Conservation (phyloP, 2,329 filamentous ascomycete species). For the Neopestalotiopsis rosae region DNA sequence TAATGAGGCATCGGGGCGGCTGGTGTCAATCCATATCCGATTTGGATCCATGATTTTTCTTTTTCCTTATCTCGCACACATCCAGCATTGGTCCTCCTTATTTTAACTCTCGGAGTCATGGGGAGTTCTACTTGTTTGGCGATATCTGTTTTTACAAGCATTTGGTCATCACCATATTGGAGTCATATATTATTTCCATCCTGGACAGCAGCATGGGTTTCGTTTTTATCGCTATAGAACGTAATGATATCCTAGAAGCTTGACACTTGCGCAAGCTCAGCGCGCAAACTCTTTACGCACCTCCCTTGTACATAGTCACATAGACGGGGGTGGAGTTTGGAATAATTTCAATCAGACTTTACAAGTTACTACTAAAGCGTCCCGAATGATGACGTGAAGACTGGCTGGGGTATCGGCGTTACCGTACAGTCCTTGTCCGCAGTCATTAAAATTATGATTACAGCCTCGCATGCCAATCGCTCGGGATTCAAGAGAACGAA, state of each 20-base stretch:
- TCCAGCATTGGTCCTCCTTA: background rate
- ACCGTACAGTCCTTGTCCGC: no score
- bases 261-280: background rate
- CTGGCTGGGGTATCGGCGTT: no score
- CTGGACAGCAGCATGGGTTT: background rate
- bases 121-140: background rate
- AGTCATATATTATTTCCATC: background rate
- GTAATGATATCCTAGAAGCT: constrained; percentile 13
- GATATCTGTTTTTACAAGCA: background rate
- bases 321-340: background rate
- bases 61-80: background rate
- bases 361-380: background rate
- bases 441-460: no score
- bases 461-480: no score
- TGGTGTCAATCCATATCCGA: background rate
- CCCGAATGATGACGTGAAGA: no score
- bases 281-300: background rate
- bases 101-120: background rate
- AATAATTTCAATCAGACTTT: background rate
- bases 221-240: constrained; percentile 2
- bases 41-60: background rate
- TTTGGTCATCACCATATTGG: background rate
- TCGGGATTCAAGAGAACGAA: no score
- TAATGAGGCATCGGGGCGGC: constrained; percentile 5
- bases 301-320: background rate